Evolutionary conservation across 768 basidiomycete genomes (phyloP), one percentile per base, ranked within the genome.

Genomic region (Suillus occidentalis): DNA sequence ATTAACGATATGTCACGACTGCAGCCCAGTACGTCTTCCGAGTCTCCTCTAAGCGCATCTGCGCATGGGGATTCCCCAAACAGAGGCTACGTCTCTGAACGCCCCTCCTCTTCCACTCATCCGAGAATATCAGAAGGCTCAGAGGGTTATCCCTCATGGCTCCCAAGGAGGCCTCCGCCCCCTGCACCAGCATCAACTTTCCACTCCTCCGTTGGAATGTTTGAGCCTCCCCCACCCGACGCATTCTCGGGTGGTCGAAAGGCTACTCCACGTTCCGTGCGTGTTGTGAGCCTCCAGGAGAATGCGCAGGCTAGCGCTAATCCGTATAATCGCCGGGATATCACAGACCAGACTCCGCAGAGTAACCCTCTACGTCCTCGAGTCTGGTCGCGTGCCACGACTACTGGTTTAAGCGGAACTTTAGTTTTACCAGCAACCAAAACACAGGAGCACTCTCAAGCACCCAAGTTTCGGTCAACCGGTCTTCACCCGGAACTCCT

Each of bases 81-180:
- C 60, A 72, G 68, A 14, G 75, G 64, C 25, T 71, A 76, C 58
- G 65, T 73, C 39, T 76, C 77, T 62, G 75, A 76, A 28, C 77
- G 71, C 4, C 78, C 78, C 0, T 79, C 76, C 14, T 73, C 78
- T 47, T 78, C 77, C 1, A 71, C 76, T 60, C 75, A 76, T 18
- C 73, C 76, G 10, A 71, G 75, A 63, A 40, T 63, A 2, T 79
- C 75, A 60, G 84, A 85, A 69, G 69, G 76, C 60, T 83, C 83
- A 20, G 90, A 91, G 68, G 88, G 88, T 16, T 94, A 94, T 73
- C 92, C 92, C 3, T 88, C 90, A 28, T 94, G 92, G 92, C 87
- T 94, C 1, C 92, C 92, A 20, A 85, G 81, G 65, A 83, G 92
- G 16, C 92, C 93, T 3, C 87, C 87, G 18, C 90, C 86, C 1